These are phyloP conservation scores for Millerozyma miso DNA, from an alignment of 805 yeast genomes.

Conservation along the genomic window DNA sequence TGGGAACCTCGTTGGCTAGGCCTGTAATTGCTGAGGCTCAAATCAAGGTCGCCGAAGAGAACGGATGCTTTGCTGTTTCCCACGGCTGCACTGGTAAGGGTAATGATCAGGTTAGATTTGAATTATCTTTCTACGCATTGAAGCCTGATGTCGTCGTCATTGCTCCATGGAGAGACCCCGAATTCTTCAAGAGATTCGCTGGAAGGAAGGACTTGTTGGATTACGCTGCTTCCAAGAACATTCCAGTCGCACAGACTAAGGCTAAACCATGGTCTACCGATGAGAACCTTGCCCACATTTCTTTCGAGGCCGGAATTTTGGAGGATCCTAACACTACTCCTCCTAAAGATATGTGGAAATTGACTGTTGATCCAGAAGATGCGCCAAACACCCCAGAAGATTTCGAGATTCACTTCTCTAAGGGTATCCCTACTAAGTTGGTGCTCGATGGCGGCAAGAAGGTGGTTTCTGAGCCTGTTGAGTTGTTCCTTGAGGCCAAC, in stretches of 20 bases:
- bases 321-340: slow-evolving; percentile 99
- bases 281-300: slow-evolving; percentile 98
- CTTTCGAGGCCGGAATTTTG: slow-evolving; percentile 98
- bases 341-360: slow-evolving; percentile 99
- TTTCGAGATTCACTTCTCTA: slow-evolving; percentile 72
- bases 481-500: slow-evolving; percentile 87
- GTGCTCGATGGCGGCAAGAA: slow-evolving; percentile 58
- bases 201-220: slow-evolving; percentile 96
- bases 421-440: slow-evolving; percentile 86
- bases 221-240: slow-evolving; percentile 86
- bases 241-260: slow-evolving; percentile 95
- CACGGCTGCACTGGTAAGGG: slow-evolving; percentile 99
- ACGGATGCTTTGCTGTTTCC: slow-evolving; percentile 97
- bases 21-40: slow-evolving; percentile 99
- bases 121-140: slow-evolving; percentile 92
- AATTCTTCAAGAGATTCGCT: slow-evolving; percentile 89
- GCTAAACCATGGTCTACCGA: slow-evolving; percentile 99
- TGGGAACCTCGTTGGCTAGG: slow-evolving; percentile 98
- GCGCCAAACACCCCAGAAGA: slow-evolving; percentile 95
- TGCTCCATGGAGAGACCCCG: slow-evolving; percentile 99
- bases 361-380: slow-evolving; percentile 91
- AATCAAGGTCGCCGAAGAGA: slow-evolving; percentile 92
- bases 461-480: slow-evolving; percentile 80
- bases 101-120: slow-evolving; percentile 98
- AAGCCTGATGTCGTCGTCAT: slow-evolving; percentile 95